Conservation (phyloP, 179 eudicot species). For the Spergularia azorica region DNA sequence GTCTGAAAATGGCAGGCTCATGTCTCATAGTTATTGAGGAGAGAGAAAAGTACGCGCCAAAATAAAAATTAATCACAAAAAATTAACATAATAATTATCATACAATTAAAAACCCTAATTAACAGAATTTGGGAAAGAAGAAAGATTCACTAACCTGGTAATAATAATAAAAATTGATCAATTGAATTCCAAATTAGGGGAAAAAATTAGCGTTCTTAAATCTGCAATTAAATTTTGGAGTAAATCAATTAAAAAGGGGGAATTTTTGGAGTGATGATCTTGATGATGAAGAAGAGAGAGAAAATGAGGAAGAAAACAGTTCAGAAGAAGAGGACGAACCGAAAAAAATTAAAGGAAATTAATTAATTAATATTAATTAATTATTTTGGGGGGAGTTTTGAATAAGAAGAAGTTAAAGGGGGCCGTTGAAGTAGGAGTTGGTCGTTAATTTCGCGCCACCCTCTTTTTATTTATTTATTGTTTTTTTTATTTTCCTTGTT, state of each 20-base stretch:
- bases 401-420: slow-evolving; percentile 9
- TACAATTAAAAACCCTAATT: slow-evolving; percentile 10
- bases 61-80: slow-evolving; percentile 13
- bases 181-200: slow-evolving; percentile 13
- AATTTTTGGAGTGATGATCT: no score
- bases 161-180: not conserved
- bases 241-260: not conserved
- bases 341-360: slow-evolving; percentile 14
- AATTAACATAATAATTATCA: not conserved
- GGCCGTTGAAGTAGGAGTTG: slow-evolving; percentile 37
- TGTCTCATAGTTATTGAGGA: slow-evolving; percentile 35
- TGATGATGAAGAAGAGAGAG: not conserved
- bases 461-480: slow-evolving; percentile 7
- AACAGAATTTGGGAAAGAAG: not conserved
- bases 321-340: not conserved
- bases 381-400: slow-evolving; percentile 14
- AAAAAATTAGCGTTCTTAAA: no score
- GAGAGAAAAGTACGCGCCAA: slow-evolving; percentile 21
- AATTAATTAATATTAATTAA: not conserved
- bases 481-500: not conserved
- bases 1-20: slow-evolving; percentile 36
- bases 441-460: slow-evolving; percentile 67
- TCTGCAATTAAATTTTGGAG: slow-evolving; percentile 1
- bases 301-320: not conserved
- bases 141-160: slow-evolving; percentile 21